phyloP scores from a whole-genome alignment of 2,329 filamentous ascomycete genomes.

The Fusarium drepaniforme region DNA sequence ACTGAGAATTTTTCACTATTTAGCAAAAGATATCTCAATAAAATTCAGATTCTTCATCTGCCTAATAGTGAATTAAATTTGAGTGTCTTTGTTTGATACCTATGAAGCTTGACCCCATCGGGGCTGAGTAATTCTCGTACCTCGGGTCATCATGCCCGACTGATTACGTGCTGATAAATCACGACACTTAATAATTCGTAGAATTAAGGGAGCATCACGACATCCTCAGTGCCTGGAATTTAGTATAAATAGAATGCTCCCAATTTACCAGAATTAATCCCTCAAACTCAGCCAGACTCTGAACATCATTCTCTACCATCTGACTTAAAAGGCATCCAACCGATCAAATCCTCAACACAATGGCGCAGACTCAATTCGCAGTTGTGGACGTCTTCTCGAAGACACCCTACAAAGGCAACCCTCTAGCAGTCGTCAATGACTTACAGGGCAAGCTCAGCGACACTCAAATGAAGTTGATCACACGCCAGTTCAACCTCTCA shows the following conservation, averaged over 20 bases:
- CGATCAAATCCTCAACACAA: neutral
- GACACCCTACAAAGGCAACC: slow-evolving; percentile 35
- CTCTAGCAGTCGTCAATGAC: slow-evolving; percentile 35
- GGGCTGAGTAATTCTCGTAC: neutral
- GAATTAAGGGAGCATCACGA: neutral
- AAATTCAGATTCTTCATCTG: neutral
- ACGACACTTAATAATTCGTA: neutral
- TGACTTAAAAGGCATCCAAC: too few relatives aligned
- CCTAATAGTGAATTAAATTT: neutral
- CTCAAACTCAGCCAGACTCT: too few relatives aligned
- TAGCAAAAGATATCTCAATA: neutral
- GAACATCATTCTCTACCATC: neutral
- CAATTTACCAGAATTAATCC: neutral
- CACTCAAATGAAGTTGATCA: slow-evolving; percentile 36
- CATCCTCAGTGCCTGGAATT: neutral
- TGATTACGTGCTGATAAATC: slow-evolving; percentile 7
- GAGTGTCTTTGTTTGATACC: neutral
- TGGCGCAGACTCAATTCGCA: neutral
- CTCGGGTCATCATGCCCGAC: neutral
- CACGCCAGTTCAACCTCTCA: slow-evolving; percentile 41
- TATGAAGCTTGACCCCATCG: neutral
- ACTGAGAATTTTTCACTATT: too few relatives aligned
- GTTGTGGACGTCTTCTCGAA: slow-evolving; percentile 37
- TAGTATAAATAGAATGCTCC: neutral
- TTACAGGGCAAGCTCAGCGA: slow-evolving; percentile 18